Percentiles rank a stretch among this genome's conserved stretches.
Evolutionary conservation across 305 asterid species (phyloP).

Genomic region (Euphrasia arctica): DNA sequence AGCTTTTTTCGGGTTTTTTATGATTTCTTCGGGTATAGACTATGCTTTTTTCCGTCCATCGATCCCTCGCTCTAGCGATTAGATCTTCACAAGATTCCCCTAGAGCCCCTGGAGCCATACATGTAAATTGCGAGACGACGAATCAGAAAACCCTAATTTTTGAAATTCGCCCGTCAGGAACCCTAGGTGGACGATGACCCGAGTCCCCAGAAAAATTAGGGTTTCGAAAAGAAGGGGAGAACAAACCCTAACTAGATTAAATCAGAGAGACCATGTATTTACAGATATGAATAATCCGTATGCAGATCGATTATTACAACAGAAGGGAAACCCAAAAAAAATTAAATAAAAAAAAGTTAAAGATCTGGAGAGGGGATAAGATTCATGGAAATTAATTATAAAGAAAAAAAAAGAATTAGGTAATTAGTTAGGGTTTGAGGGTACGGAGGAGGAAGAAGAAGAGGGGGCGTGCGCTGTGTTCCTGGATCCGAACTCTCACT

Average conservation of each 20-base stretch:
- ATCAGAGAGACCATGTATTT: neutral
- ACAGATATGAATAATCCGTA: conserved; percentile 3
- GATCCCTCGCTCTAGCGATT: conserved; percentile 37
- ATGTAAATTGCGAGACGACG: conserved; percentile 25
- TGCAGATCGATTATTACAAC: conserved; percentile 28
- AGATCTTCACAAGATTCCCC: conserved; percentile 35
- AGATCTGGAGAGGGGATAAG: conserved; percentile 17
- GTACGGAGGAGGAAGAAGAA: neutral
- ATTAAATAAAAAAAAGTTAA: neutral
- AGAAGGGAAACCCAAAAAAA: neutral
- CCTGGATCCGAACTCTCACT: conserved; percentile 33
- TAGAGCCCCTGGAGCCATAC: conserved; percentile 42
- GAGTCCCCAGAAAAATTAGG: conserved; percentile 26
- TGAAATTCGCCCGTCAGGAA: conserved; percentile 29
- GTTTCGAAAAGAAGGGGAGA: conserved; percentile 19
- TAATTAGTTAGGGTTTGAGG: conserved; percentile 34
- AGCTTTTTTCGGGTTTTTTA: conserved; percentile 23
- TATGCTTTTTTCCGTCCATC: conserved; percentile 38
- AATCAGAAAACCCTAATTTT: conserved; percentile 29
- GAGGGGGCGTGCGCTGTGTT: conserved; percentile 7
- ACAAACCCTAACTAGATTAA: too few species aligned
- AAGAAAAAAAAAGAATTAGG: neutral
- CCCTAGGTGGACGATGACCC: conserved; percentile 23
- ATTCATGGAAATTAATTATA: neutral
- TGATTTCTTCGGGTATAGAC: conserved; percentile 45